Conservation (phyloP, 148 eudicot genomes). For the Camellia lanceoleosa region DNA sequence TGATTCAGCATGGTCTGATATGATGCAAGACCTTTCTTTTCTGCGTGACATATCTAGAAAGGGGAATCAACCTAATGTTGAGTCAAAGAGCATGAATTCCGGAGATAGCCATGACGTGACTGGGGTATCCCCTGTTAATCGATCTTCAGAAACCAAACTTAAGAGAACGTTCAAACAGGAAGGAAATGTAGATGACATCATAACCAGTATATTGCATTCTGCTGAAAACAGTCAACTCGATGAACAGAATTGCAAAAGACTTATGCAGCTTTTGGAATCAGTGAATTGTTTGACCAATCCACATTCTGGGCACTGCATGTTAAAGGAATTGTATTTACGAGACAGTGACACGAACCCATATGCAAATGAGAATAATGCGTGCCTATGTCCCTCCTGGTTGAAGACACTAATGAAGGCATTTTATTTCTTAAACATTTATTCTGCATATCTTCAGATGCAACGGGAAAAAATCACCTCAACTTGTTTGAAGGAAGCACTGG, state of each 20-base stretch:
- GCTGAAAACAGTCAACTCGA: slow-evolving; percentile 31
- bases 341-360: slow-evolving; percentile 5
- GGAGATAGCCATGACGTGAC: slow-evolving; percentile 16
- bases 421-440: slow-evolving; percentile 58
- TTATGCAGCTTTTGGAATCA: slow-evolving; percentile 49
- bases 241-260: slow-evolving; percentile 32
- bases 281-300: slow-evolving; percentile 53
- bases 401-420: slow-evolving; percentile 57
- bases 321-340: slow-evolving; percentile 32
- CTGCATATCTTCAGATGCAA: slow-evolving; percentile 46
- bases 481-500: slow-evolving; percentile 47
- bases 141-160: slow-evolving; percentile 28
- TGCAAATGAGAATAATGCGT: slow-evolving; percentile 29
- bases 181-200: slow-evolving; percentile 31
- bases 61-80: slow-evolving; percentile 25
- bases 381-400: slow-evolving; percentile 77
- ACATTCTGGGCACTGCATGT: slow-evolving; percentile 50
- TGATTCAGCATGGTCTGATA: slow-evolving; percentile 59
- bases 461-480: slow-evolving; percentile 37
- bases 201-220: slow-evolving; percentile 35
- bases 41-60: slow-evolving; percentile 22
- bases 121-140: neutral
- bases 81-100: slow-evolving; percentile 7
- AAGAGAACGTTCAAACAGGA: slow-evolving; percentile 32
- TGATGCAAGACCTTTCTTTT: slow-evolving; percentile 65